A percentile compares a stretch with the other conserved stretches of the same genome.
Conservation (phyloP, 208 protist genomes). For the Crithidia brevicula region DNA sequence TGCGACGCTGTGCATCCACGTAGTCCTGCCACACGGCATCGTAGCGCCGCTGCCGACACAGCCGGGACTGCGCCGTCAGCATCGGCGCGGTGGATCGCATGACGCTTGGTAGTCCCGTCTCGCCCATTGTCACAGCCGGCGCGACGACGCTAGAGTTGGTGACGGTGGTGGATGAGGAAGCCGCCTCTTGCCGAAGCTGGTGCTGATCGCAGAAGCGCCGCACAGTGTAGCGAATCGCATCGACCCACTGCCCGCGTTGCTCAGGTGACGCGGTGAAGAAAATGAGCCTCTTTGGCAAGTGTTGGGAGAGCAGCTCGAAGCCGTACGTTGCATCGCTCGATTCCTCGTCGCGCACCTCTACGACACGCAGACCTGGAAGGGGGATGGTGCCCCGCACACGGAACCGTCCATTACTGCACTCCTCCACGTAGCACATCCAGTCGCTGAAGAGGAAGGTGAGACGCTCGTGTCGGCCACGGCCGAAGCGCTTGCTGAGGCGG, state of each 20-base stretch:
- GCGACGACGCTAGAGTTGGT: background rate
- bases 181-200: background rate
- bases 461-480: constrained; percentile 71
- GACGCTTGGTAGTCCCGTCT: constrained; percentile 19
- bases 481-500: constrained; percentile 62
- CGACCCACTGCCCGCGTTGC: constrained; percentile 81
- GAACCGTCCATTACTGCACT: constrained; percentile 65
- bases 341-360: constrained; percentile 45
- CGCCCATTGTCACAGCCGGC: constrained; percentile 1
- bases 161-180: background rate
- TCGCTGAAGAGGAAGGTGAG: constrained; percentile 87
- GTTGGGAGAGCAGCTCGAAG: constrained; percentile 53
- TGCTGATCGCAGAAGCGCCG: constrained; percentile 28
- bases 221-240: constrained; percentile 62
- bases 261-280: constrained; percentile 72
- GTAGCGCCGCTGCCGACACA: constrained; percentile 55
- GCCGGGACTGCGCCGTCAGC: constrained; percentile 48
- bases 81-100: constrained; percentile 32
- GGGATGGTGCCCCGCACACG: constrained; percentile 69
- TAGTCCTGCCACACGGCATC: constrained; percentile 44
- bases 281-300: constrained; percentile 48
- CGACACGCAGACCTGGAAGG: constrained; percentile 52
- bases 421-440: constrained; percentile 83
- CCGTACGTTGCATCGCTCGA: constrained; percentile 35
- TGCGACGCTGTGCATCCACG: constrained; percentile 36